These are phyloP conservation scores for Rhodotorula kratochvilovae DNA, from an alignment of 768 basidiomycete genomes.

Conservation along the genomic window DNA sequence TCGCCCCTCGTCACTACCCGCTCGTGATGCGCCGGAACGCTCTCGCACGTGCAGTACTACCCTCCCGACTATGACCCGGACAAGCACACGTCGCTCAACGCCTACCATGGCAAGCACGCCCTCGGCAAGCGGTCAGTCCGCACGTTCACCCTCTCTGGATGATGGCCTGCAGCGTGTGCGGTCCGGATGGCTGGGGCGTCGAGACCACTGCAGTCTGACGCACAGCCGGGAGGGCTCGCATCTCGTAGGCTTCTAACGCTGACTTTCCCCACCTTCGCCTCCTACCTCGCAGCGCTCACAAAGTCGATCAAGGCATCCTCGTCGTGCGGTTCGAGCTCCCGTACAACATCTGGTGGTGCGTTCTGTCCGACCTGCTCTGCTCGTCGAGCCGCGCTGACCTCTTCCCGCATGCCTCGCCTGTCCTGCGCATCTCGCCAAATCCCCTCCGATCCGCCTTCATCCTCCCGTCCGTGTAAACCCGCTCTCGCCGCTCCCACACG, in stretches of 20 bases:
- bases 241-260: background rate
- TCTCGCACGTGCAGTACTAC: constrained; percentile 54
- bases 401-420: background rate
- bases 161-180: no score
- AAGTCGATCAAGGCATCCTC: constrained; percentile 91
- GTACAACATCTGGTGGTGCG: constrained; percentile 94
- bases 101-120: constrained; percentile 71
- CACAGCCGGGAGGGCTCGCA: no score
- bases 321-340: constrained; percentile 94
- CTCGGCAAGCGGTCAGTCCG: constrained; percentile 47
- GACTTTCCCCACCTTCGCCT: constrained; percentile 53
- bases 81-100: constrained; percentile 59
- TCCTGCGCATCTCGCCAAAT: no score
- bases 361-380: constrained; percentile 19
- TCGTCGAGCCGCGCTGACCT: background rate
- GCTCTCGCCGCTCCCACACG: no score
- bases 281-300: constrained; percentile 66
- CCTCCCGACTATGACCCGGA: constrained; percentile 67
- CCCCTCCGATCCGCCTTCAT: background rate
- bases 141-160: background rate
- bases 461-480: background rate
- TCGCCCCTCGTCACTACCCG: background rate
- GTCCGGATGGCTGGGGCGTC: no score
- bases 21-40: background rate
- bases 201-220: no score